Evolutionary conservation across 2,329 filamentous ascomycete species (phyloP), one percentile per base, ranked within the genome.

Genomic region (Exophiala xenobiotica): DNA sequence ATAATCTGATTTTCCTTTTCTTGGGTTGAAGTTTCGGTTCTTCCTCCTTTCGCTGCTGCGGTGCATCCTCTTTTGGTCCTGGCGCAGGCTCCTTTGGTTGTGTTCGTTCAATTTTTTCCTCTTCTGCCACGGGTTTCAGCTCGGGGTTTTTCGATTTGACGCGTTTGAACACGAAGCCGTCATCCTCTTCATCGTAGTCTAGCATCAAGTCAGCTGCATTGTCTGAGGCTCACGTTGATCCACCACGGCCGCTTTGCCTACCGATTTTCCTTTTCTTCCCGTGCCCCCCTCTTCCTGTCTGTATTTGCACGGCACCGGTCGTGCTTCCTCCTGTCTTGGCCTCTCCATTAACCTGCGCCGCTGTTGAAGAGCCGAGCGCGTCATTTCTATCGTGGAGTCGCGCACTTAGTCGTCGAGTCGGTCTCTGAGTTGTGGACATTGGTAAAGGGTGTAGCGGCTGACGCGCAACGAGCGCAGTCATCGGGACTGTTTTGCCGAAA

Each of bases 81-180:
- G n/a, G n/a, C n/a, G n/a, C n/a, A n/a, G n/a, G 46, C 61, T 65
- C 51, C 62, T 65, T 52, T 56, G 56, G 44, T n/a, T n/a, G n/a
- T n/a, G n/a, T n/a, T n/a, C n/a, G n/a, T n/a, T n/a, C n/a, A n/a
- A 56, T 53, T 42, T 60, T 63, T 40, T 57, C 55, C 44, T 39
- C 46, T 9, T 50, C 46, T 49, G 73, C 70, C 61, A 68, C 19
- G 31, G 16, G 20, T 31, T 44, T 47, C 51, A 35, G 58, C 51
- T 8, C 59, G 8, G 27, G 78, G 70, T 86, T 89, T 54, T 77
- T 76, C 63, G 80, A 73, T 65, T 87, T 87, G 56, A 78, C 83
- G 60, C 87, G 81, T 57, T 84, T 82, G 67, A 90, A 91, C 51
- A 82, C 76, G 62, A 91, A 91, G 57, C 88, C 88, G 62, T 87